Evolutionary conservation across 805 yeast species (phyloP).

Genomic region (Cyberlindnera suaveolens): DNA sequence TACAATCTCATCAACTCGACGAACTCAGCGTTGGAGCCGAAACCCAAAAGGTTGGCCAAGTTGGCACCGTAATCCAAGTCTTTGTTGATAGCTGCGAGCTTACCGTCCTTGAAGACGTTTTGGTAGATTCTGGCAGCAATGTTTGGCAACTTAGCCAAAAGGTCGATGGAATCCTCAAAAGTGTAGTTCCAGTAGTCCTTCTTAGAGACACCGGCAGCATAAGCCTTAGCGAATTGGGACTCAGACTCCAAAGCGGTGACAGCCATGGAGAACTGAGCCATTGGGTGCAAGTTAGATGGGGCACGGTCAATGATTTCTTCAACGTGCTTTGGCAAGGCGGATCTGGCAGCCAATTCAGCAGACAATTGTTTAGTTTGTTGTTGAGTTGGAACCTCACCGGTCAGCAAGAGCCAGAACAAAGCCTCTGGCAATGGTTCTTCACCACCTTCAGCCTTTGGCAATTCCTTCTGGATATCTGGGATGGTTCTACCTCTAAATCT

Average conservation of each 20-base stretch:
- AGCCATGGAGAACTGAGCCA: conserved; percentile 86
- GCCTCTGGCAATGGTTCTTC: conserved; percentile 74
- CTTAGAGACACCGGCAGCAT: conserved; percentile 77
- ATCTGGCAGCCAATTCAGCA: conserved; percentile 73
- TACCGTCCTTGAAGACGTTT: conserved; percentile 80
- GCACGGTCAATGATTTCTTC: conserved; percentile 63
- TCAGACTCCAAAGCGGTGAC: conserved; percentile 76
- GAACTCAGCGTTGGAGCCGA: conserved; percentile 58
- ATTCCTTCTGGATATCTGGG: conserved; percentile 66
- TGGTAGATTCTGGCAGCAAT: conserved; percentile 82
- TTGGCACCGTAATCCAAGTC: conserved; percentile 62
- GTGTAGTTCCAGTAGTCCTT: conserved; percentile 81
- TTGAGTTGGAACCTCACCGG: conserved; percentile 77
- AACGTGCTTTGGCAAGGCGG: conserved; percentile 74
- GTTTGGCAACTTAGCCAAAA: conserved; percentile 74
- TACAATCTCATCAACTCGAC: conserved; percentile 76
- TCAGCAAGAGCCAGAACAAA: conserved; percentile 72
- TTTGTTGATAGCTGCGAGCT: conserved; percentile 44
- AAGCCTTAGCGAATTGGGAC: conserved; percentile 79
- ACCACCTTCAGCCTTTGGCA: conserved; percentile 67
- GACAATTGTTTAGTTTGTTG: conserved; percentile 65
- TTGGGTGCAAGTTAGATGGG: conserved; percentile 76
- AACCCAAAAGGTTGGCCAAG: conserved; percentile 52
- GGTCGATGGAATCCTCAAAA: conserved; percentile 73
- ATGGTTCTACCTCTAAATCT: conserved; percentile 81